phyloP scores from a whole-genome alignment of 352 stramenopile genomes.

The Globisporangium uncinulatum region DNA sequence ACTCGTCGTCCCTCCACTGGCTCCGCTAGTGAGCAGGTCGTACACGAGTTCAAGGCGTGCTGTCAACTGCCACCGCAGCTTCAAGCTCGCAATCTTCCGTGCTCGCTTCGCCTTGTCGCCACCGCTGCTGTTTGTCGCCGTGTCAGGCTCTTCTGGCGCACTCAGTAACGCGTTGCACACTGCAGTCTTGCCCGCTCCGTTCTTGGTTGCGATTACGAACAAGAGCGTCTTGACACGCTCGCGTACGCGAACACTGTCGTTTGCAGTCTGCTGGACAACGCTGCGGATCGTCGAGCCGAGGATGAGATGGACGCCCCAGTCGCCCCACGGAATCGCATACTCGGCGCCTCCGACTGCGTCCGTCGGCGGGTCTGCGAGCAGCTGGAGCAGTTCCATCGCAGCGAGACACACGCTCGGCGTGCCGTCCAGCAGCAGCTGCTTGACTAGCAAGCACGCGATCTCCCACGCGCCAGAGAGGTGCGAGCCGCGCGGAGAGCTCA shows the following conservation, averaged over 20 bases:
- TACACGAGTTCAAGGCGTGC: conserved; percentile 58
- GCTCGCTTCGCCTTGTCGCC: conserved; percentile 21
- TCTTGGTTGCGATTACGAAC: conserved; percentile 36
- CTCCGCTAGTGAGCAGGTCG: conserved; percentile 25
- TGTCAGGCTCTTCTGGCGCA: conserved; percentile 54
- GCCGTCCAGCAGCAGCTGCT: conserved; percentile 57
- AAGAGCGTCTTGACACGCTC: conserved; percentile 42
- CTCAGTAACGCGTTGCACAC: conserved; percentile 73
- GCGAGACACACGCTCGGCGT: conserved; percentile 41
- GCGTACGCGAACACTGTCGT: conserved; percentile 57
- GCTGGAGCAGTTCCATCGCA: conserved; percentile 47
- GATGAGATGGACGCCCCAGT: conserved; percentile 77
- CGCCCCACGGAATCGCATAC: conserved; percentile 67
- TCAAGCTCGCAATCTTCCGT: conserved; percentile 44
- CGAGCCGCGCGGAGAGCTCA: conserved; percentile 20
- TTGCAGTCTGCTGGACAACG: conserved; percentile 65
- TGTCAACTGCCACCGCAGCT: conserved; percentile 57
- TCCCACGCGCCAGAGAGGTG: conserved; percentile 64
- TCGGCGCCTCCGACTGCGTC: conserved; percentile 10
- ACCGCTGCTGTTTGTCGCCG: conserved; percentile 1
- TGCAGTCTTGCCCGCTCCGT: conserved; percentile 43
- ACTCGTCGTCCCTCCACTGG: background rate
- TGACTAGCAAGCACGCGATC: conserved; percentile 58
- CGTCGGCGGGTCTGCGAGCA: conserved; percentile 42
- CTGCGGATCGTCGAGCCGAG: conserved; percentile 69